Base-by-base conservation (phyloP, 495 filamentous ascomycete species). In the Aspergillus asperescens region DNA sequence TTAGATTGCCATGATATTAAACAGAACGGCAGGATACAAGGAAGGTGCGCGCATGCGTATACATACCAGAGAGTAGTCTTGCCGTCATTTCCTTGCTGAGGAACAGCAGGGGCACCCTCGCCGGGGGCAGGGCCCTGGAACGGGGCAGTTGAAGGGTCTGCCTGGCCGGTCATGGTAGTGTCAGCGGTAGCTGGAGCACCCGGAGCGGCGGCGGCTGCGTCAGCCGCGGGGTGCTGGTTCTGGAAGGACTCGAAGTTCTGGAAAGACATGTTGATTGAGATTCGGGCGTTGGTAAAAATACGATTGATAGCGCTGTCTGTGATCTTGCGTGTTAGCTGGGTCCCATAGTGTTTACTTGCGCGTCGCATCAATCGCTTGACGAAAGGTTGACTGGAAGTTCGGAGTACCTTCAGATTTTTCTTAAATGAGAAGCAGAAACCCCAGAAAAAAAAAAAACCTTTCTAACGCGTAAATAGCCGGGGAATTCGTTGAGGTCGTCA, bases 31-130 rank as follows among this genome's bases (percentile, higher is more conserved):
- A 24, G 35, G 4, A 8, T 9, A 10, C 13, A 41, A 16, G 20
- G n/a, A n/a, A n/a, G n/a, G n/a, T n/a, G n/a, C 13, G 29, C 29
- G 29, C 12, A 10, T 31, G 37, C 8, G 13, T 27, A 43, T 42
- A 48, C 85, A 57, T 78, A 89, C 87, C 87, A 91, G 55, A 91
- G 80, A 24, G 87, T 91, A 27, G 87, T 91, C 80, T 91, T 91
- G 47, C 77, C 77, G 57, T 87, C 85, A 43, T 70, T 75, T 47
- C 74, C 79, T 61, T 77, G 75, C 65, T 79, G 77, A 48, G 80
- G 70, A 48, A 72, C 80, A 32, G 75, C 64, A 52, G 76, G 71
- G 49, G 78, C 71, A 24, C 68, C 70, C 48, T 80, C 76, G 58
- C 78, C 80, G 54, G 75, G 69, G 57, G 76, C 70, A 41, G 72